Conservation (phyloP, 306 rosid genomes). For the Inga oerstediana region DNA sequence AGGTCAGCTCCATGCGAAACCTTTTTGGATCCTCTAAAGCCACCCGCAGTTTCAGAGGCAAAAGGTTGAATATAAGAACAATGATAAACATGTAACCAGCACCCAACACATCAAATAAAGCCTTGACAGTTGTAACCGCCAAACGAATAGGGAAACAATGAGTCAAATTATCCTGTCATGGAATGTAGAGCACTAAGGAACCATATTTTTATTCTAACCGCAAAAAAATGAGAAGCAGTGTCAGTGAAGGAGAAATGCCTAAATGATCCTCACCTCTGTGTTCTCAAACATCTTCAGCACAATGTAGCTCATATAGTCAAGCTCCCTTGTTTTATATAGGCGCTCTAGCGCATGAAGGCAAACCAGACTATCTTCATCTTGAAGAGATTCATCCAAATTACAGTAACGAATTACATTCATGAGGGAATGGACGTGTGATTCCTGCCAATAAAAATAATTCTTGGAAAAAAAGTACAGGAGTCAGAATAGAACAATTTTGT, state of each 20-base stretch:
- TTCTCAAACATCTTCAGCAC: slow-evolving; percentile 94
- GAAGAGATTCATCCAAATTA: slow-evolving; percentile 94
- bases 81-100: too few species aligned
- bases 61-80: too few species aligned
- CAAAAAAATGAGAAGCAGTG: slow-evolving; percentile 10
- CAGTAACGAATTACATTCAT: slow-evolving; percentile 97
- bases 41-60: too few species aligned
- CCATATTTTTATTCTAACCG: background rate
- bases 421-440: slow-evolving; percentile 95
- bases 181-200: slow-evolving; percentile 15
- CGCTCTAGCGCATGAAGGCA: slow-evolving; percentile 69
- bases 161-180: slow-evolving; percentile 7
- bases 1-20: too few species aligned
- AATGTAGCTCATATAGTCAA: slow-evolving; percentile 94
- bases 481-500: slow-evolving; percentile 5
- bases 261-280: slow-evolving; percentile 65
- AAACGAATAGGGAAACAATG: background rate
- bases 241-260: background rate
- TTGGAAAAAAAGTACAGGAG: background rate
- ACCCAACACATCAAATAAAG: too few species aligned
- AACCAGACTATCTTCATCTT: slow-evolving; percentile 82
- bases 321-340: slow-evolving; percentile 78
- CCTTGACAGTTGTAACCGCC: background rate
- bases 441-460: slow-evolving; percentile 54
- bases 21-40: too few species aligned